Percentiles rank a stretch among this genome's conserved stretches.
Evolutionary conservation across 495 filamentous ascomycete species (phyloP).

Genomic region (Aspergillus coremiiformis): DNA sequence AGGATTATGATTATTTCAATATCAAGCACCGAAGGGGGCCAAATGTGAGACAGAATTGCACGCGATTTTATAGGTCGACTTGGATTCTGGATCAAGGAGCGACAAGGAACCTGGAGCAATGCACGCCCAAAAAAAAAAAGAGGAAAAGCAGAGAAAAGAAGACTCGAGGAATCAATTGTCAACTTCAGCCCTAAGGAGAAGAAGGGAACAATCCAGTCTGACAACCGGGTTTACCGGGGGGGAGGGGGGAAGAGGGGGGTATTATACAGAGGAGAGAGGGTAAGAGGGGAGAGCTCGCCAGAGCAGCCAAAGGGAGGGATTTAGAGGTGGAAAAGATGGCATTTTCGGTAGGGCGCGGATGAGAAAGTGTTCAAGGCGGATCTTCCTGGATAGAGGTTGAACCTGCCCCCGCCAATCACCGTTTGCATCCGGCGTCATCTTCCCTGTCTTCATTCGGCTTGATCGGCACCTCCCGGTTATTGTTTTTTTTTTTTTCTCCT

Average conservation of each 20-base stretch:
- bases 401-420: neutral
- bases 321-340: neutral
- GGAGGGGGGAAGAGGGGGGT: neutral
- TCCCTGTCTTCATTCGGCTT: neutral
- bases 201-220: neutral
- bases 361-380: neutral
- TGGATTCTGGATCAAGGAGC: neutral
- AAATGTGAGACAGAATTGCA: neutral
- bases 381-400: neutral
- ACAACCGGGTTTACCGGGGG: neutral
- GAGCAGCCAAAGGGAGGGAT: neutral
- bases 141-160: no score
- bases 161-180: no score
- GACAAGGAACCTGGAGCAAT: neutral
- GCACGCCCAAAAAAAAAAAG: neutral
- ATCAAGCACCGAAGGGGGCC: neutral
- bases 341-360: constrained; percentile 11
- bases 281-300: neutral
- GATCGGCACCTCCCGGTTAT: constrained; percentile 1
- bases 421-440: neutral
- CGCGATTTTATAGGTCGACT: neutral
- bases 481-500: neutral
- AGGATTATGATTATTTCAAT: neutral
- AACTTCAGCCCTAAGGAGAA: neutral
- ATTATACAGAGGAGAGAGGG: constrained; percentile 1